Conservation (phyloP, 2,329 filamentous ascomycete species). For the Sclerotinia borealis region DNA sequence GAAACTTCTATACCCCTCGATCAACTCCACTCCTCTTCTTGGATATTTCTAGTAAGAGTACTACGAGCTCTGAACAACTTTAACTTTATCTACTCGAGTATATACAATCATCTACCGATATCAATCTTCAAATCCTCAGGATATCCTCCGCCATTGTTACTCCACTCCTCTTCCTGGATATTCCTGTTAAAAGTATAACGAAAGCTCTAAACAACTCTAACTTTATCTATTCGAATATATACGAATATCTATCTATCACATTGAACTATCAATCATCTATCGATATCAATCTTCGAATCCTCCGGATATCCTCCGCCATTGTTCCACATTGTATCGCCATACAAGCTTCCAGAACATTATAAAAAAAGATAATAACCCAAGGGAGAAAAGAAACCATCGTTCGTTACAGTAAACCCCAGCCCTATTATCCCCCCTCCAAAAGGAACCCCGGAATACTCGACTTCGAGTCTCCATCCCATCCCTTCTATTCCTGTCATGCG, state of each 20-base stretch:
- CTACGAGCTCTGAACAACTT: background rate
- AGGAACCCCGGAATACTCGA: background rate
- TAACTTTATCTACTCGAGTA: background rate
- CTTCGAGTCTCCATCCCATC: slow-evolving; percentile 17
- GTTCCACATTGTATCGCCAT: background rate
- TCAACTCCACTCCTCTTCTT: background rate
- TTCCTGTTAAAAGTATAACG: background rate
- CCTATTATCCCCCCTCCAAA: background rate
- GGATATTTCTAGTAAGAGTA: background rate
- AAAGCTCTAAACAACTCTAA: background rate
- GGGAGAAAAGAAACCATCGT: background rate
- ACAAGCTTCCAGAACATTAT: background rate
- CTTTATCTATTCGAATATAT: background rate
- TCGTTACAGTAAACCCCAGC: background rate
- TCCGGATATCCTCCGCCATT: background rate
- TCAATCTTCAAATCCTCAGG: background rate
- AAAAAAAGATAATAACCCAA: background rate
- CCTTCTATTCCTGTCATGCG: slow-evolving; percentile 22
- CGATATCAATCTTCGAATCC: background rate
- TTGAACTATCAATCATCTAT: slow-evolving; percentile 8
- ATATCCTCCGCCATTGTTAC: background rate
- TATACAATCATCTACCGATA: too few relatives aligned
- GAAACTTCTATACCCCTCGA: too few relatives aligned
- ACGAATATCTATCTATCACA: background rate
- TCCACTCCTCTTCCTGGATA: background rate